Evolutionary conservation across 306 rosid genomes (phyloP).

Genomic region (Quercus gilva): DNA sequence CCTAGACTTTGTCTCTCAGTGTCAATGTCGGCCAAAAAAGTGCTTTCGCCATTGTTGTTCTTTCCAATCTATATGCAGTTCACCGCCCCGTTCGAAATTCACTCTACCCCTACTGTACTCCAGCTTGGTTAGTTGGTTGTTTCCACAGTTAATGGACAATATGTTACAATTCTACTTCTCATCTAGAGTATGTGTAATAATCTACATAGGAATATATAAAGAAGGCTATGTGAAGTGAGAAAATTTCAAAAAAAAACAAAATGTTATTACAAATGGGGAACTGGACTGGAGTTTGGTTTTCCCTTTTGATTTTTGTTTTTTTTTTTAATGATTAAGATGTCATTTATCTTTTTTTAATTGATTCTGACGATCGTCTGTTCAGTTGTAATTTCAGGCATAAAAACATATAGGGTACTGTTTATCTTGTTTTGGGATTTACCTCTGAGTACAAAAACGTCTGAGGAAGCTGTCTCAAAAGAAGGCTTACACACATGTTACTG

Average conservation of each 20-base stretch:
- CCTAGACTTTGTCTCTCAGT: too few relatives aligned
- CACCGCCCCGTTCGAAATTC: too few relatives aligned
- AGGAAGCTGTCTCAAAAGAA: slow-evolving; percentile 41
- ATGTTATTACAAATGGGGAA: neutral
- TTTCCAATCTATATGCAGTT: too few relatives aligned
- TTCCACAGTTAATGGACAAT: neutral
- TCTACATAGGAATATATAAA: neutral
- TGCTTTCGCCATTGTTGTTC: too few relatives aligned
- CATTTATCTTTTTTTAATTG: neutral
- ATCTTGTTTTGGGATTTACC: slow-evolving; percentile 21
- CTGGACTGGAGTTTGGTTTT: neutral
- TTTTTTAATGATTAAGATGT: neutral
- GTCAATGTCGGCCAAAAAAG: too few relatives aligned
- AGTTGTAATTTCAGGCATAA: slow-evolving; percentile 41
- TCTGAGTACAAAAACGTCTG: slow-evolving; percentile 23
- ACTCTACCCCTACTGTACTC: too few relatives aligned
- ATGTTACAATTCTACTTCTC: neutral
- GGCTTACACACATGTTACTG: slow-evolving; percentile 39
- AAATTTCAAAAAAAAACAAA: neutral
- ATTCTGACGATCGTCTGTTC: slow-evolving; percentile 20
- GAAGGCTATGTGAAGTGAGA: neutral
- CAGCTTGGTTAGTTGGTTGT: too few relatives aligned
- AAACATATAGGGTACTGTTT: slow-evolving; percentile 20
- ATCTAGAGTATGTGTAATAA: neutral
- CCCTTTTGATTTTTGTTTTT: neutral